Percentiles rank a stretch among this genome's conserved stretches.
Conservation (phyloP, 2,329 filamentous ascomycete genomes). For the Alternaria longipes region DNA sequence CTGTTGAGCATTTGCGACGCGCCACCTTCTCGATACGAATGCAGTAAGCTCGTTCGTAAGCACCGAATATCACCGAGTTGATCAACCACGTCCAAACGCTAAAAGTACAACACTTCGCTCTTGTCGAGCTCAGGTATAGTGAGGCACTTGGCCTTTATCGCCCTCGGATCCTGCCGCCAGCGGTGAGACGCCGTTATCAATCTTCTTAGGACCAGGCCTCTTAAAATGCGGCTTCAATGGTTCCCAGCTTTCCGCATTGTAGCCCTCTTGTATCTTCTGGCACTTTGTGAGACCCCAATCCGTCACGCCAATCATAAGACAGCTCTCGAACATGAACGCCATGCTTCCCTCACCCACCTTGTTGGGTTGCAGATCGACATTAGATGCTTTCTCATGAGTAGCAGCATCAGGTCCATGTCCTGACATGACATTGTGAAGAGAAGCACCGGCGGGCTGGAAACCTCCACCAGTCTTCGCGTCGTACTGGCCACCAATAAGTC, state of each 20-base stretch:
- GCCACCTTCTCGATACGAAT: slow-evolving; percentile 4
- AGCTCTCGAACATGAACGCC: slow-evolving; percentile 74
- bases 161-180: slow-evolving; percentile 27
- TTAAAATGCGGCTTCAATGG: slow-evolving; percentile 59
- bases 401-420: slow-evolving; percentile 71
- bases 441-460: slow-evolving; percentile 70
- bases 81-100: slow-evolving; percentile 7
- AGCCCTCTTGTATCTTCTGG: slow-evolving; percentile 74
- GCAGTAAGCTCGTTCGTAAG: slow-evolving; percentile 9
- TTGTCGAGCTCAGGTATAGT: slow-evolving; percentile 30
- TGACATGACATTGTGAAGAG: slow-evolving; percentile 77
- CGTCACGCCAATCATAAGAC: slow-evolving; percentile 74
- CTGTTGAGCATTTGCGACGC: slow-evolving; percentile 14
- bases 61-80: slow-evolving; percentile 10
- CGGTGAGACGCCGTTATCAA: slow-evolving; percentile 35
- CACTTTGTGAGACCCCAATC: slow-evolving; percentile 77
- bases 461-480: slow-evolving; percentile 67
- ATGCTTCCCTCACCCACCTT: slow-evolving; percentile 72
- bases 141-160: slow-evolving; percentile 37
- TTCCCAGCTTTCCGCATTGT: slow-evolving; percentile 84
- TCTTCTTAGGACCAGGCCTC: slow-evolving; percentile 37
- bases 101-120: slow-evolving; percentile 13
- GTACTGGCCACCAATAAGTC: slow-evolving; percentile 69
- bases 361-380: slow-evolving; percentile 62
- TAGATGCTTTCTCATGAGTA: slow-evolving; percentile 67